Conservation (phyloP, 2,329 filamentous ascomycete genomes). For the Colletotrichum neosansevieriae region DNA sequence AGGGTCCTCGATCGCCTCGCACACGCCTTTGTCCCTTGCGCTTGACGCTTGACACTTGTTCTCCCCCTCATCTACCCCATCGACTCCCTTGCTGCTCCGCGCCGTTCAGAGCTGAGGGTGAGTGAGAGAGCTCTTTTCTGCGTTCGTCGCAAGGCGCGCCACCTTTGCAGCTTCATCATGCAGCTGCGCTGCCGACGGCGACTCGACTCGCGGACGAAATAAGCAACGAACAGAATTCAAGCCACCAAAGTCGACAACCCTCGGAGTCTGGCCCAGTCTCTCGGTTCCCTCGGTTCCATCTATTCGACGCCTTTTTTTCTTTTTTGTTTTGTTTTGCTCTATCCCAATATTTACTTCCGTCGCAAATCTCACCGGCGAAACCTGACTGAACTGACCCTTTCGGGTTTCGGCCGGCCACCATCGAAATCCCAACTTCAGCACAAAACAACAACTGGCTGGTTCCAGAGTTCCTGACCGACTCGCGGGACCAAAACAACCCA, state of each 20-base stretch:
- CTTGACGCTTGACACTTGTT: constrained; percentile 1
- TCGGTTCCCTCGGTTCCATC: too few relatives aligned
- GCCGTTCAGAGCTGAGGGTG: background rate
- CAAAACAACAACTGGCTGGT: constrained; percentile 7
- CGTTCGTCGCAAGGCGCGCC: constrained; percentile 23
- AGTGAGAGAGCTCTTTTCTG: constrained; percentile 8
- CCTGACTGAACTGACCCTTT: too few relatives aligned
- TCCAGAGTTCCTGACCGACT: constrained; percentile 5
- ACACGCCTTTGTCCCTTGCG: constrained; percentile 25
- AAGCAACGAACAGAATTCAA: background rate
- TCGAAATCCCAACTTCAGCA: background rate
- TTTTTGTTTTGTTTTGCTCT: background rate
- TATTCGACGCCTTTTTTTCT: too few relatives aligned
- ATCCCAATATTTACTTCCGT: background rate
- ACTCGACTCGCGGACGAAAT: constrained; percentile 7
- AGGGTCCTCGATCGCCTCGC: constrained; percentile 17
- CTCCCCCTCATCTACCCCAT: constrained; percentile 15
- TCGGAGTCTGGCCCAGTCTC: background rate
- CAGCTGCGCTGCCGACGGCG: constrained; percentile 7
- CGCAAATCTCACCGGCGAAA: background rate
- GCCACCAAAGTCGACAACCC: background rate
- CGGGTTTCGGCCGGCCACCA: background rate
- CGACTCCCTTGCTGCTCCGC: constrained; percentile 19
- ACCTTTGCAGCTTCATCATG: constrained; percentile 5
- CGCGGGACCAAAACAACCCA: background rate